Conservation (phyloP, 2,329 filamentous ascomycete genomes). For the Trichoderma atrobrunneum region DNA sequence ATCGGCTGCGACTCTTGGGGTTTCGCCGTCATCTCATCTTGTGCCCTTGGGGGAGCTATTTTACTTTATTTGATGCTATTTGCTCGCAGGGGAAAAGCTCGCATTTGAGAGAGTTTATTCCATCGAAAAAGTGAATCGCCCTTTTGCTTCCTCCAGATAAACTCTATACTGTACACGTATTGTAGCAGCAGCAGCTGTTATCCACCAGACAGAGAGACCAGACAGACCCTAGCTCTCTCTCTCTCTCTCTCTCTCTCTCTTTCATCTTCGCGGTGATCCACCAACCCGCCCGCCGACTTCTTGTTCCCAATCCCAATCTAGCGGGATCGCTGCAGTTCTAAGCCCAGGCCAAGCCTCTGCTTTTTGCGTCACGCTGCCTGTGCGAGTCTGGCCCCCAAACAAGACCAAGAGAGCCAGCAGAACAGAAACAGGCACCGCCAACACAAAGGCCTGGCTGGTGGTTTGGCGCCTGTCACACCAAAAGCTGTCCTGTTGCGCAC, state of each 20-base stretch:
- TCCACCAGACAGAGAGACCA: not conserved
- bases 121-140: not conserved
- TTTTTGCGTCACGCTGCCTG: not conserved
- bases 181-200: not conserved
- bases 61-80: not conserved
- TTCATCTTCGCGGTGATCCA: not conserved
- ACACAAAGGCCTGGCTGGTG: not conserved
- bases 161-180: not conserved
- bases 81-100: not conserved
- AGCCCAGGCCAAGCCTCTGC: not conserved
- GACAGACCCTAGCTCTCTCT: not conserved
- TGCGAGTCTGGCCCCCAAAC: not conserved
- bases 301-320: not conserved
- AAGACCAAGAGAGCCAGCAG: not conserved
- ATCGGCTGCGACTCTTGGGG: slow-evolving; percentile 9
- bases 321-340: not conserved
- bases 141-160: not conserved
- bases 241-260: not conserved
- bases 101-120: not conserved
- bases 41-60: not conserved
- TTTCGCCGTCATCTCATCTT: slow-evolving; percentile 1
- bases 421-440: not conserved
- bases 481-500: slow-evolving; percentile 4
- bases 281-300: not conserved
- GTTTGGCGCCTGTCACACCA: slow-evolving; percentile 19